phyloP scores from a whole-genome alignment of 2,329 filamentous ascomycete genomes.

The Phyllosticta capitalensis region DNA sequence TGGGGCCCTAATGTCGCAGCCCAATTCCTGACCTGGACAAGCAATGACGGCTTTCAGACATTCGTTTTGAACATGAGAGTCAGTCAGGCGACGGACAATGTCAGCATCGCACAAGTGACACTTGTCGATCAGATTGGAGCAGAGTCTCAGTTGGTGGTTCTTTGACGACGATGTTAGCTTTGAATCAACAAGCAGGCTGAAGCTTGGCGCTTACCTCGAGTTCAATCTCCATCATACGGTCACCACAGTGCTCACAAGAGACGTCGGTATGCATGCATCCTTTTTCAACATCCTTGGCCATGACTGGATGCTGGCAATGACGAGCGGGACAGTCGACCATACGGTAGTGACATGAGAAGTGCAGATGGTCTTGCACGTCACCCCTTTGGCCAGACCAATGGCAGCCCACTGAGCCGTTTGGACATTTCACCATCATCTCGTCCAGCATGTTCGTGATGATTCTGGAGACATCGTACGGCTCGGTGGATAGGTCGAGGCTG shows the following conservation, averaged over 20 bases:
- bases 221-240: slow-evolving; percentile 45
- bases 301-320: slow-evolving; percentile 43
- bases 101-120: slow-evolving; percentile 35
- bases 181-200: neutral
- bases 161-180: slow-evolving; percentile 23
- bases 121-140: slow-evolving; percentile 38
- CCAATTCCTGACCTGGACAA: slow-evolving; percentile 35
- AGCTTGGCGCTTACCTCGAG: slow-evolving; percentile 33
- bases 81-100: slow-evolving; percentile 33
- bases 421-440: slow-evolving; percentile 51
- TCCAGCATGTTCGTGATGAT: slow-evolving; percentile 53
- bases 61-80: slow-evolving; percentile 30
- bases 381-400: slow-evolving; percentile 43
- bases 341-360: slow-evolving; percentile 50
- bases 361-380: slow-evolving; percentile 49
- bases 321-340: slow-evolving; percentile 43
- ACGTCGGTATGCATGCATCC: slow-evolving; percentile 46
- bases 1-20: slow-evolving; percentile 33
- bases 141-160: slow-evolving; percentile 38
- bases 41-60: slow-evolving; percentile 34
- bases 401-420: slow-evolving; percentile 46
- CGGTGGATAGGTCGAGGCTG: slow-evolving; percentile 16
- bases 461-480: slow-evolving; percentile 37
- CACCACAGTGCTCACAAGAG: slow-evolving; percentile 44
- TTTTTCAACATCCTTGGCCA: slow-evolving; percentile 44